Base-by-base conservation (phyloP, 441 rosid species). In the Raphanus hybrid region DNA sequence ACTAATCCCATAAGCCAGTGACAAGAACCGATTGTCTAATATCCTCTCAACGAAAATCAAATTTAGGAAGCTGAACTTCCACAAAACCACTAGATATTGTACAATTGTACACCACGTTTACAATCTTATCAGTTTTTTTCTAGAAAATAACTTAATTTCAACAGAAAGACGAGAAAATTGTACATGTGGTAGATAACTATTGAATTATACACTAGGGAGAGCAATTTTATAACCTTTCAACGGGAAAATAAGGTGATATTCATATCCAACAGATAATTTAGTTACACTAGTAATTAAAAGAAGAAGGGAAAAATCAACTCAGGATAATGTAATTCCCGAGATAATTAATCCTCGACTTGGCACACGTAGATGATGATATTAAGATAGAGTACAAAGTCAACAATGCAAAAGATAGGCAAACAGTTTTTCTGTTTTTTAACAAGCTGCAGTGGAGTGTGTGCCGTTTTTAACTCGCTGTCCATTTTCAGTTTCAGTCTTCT, bases 301-400 rank as follows among this genome's bases (percentile, higher is more conserved):
- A 65, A 64, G 65, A 39, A 37, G 70, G 9, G 71, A 14, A n/a
- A 52, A 65, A 55, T 37, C 11, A 74, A 12, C 65, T 20, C 65
- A 32, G 29, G 48, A 55, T 14, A 58, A 67, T 45, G 43, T 58
- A 32, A 26, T 8, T 60, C 27, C 78, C 37, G 52, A 59, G 61
- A 7, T 12, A 67, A 18, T 4, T 45, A 68, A 48, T 68, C 62
- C 54, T 75, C 73, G 6, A 60, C 73, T 59, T 75, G 35, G 16
- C 73, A 75, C 78, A 43, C 58, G 73, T 67, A 67, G 78, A 48
- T 11, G 37, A 6, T 11, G 9, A 74, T 65, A 73, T 73, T 52
- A 64, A 62, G n/a, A 64, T 70, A 41, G 66, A 15, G 35, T 75
- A 60, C 73, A 68, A 64, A 75, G 68, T 75, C 41, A 68, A 75